phyloP scores from a whole-genome alignment of 345 rosid genomes.

The Acer saccharum region DNA sequence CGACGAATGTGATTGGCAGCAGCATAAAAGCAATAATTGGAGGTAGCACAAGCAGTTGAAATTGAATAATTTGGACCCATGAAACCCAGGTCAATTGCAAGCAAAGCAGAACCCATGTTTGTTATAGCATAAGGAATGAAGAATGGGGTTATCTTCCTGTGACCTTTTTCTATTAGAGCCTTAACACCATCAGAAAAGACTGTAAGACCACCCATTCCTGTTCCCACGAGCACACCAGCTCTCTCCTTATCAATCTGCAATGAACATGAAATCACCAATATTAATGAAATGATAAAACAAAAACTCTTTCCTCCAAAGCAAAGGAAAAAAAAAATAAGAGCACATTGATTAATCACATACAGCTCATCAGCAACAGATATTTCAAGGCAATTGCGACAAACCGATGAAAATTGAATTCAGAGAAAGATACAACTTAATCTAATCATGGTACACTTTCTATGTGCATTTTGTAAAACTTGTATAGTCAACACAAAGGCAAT shows the following conservation, averaged over 20 bases:
- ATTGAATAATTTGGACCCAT: constrained; percentile 99
- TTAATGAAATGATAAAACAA: not conserved
- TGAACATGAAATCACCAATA: constrained; percentile 11
- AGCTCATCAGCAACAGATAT: not conserved
- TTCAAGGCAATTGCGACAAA: not conserved
- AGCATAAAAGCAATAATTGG: constrained; percentile 95
- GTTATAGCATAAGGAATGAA: constrained; percentile 91
- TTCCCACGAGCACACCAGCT: constrained; percentile 96
- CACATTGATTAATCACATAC: not conserved
- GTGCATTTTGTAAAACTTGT: not conserved
- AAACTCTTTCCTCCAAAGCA: not conserved
- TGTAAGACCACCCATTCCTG: constrained; percentile 97
- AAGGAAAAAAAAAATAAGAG: not conserved
- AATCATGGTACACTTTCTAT: not conserved
- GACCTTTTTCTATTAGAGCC: constrained; percentile 82
- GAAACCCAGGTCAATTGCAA: constrained; percentile 92
- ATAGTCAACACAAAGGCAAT: not conserved
- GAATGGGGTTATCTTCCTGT: constrained; percentile 86
- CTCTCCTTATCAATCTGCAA: constrained; percentile 75
- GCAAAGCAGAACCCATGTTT: constrained; percentile 95
- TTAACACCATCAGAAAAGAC: constrained; percentile 88
- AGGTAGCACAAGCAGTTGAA: constrained; percentile 97
- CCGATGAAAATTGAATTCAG: not conserved
- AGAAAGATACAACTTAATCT: not conserved
- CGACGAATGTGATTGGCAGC: constrained; percentile 99